Conservation (phyloP, 2,329 filamentous ascomycete species). For the Microthyrium microscopicum region DNA sequence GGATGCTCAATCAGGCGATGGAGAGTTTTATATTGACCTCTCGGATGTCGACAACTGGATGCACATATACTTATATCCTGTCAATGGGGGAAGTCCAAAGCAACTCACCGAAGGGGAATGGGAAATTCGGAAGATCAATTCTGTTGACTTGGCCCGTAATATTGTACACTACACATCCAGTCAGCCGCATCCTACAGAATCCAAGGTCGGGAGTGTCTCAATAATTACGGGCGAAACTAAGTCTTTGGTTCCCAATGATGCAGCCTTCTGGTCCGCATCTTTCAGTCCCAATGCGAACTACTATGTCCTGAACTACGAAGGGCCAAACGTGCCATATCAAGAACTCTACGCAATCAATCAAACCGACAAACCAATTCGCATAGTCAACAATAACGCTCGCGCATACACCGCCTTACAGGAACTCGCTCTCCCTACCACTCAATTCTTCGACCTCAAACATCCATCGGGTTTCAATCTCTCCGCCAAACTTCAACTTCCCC, state of each 20-base stretch:
- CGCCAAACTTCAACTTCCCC: slow-evolving; percentile 47
- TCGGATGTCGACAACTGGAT: slow-evolving; percentile 49
- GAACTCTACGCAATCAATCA: slow-evolving; percentile 45
- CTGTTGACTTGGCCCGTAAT: slow-evolving; percentile 39
- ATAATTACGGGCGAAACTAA: slow-evolving; percentile 35
- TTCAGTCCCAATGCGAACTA: slow-evolving; percentile 47
- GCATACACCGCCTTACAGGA: slow-evolving; percentile 38
- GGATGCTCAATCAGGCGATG: slow-evolving; percentile 11
- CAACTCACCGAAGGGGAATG: slow-evolving; percentile 48
- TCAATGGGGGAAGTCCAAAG: slow-evolving; percentile 36
- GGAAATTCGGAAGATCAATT: slow-evolving; percentile 44
- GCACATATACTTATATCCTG: slow-evolving; percentile 48
- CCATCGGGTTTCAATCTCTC: slow-evolving; percentile 45
- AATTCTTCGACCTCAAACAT: slow-evolving; percentile 45
- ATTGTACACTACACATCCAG: slow-evolving; percentile 50
- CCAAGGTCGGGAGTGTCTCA: slow-evolving; percentile 48
- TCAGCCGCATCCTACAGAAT: slow-evolving; percentile 47
- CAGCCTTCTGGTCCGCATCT: slow-evolving; percentile 46
- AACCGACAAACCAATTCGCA: slow-evolving; percentile 35
- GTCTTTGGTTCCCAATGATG: too few relatives aligned
- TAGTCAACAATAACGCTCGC: slow-evolving; percentile 42
- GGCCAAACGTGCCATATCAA: slow-evolving; percentile 53
- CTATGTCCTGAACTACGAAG: slow-evolving; percentile 48
- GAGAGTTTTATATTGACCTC: slow-evolving; percentile 45
- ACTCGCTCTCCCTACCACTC: slow-evolving; percentile 48